phyloP scores from a whole-genome alignment of 2,329 filamentous ascomycete genomes.

The Aspergillus brasiliensis region DNA sequence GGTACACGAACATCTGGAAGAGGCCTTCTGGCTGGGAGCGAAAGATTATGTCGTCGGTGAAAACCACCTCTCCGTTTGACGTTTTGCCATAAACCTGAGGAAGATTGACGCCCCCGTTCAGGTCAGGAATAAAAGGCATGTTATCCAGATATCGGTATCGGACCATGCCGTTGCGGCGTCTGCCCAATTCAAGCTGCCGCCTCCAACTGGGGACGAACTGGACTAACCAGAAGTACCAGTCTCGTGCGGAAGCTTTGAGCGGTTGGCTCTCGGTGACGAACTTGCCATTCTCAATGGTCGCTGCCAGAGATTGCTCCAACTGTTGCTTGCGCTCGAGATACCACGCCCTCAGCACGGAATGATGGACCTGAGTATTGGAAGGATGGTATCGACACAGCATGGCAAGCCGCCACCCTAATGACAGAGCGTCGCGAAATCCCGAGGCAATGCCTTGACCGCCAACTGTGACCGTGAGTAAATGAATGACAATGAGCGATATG shows the following conservation, averaged over 20 bases:
- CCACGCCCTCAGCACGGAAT: slow-evolving; percentile 33
- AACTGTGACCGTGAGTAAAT: slow-evolving; percentile 24
- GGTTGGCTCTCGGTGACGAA: slow-evolving; percentile 33
- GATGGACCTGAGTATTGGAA: slow-evolving; percentile 18
- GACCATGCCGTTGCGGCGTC: slow-evolving; percentile 22
- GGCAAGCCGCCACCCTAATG: slow-evolving; percentile 41
- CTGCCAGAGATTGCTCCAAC: slow-evolving; percentile 36
- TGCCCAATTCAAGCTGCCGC: slow-evolving; percentile 32
- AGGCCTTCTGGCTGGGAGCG: slow-evolving; percentile 22
- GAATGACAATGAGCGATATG: not conserved
- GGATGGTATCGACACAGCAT: slow-evolving; percentile 26
- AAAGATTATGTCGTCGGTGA: slow-evolving; percentile 41
- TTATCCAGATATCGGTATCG: not conserved
- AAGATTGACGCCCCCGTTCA: slow-evolving; percentile 34
- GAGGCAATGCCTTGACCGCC: slow-evolving; percentile 47
- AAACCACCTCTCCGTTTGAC: slow-evolving; percentile 15
- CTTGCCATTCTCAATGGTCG: slow-evolving; percentile 38
- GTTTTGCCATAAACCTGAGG: slow-evolving; percentile 38
- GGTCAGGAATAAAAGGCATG: slow-evolving; percentile 35
- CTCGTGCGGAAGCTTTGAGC: slow-evolving; percentile 35
- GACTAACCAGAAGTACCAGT: slow-evolving; percentile 36
- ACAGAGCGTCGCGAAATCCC: slow-evolving; percentile 43
- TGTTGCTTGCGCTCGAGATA: slow-evolving; percentile 43
- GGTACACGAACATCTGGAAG: slow-evolving; percentile 37
- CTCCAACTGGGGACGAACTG: slow-evolving; percentile 36